Evolutionary conservation across 805 yeast species (phyloP), one percentile per base, ranked within the genome.

Genomic region (Yarrowia yakushimensis): DNA sequence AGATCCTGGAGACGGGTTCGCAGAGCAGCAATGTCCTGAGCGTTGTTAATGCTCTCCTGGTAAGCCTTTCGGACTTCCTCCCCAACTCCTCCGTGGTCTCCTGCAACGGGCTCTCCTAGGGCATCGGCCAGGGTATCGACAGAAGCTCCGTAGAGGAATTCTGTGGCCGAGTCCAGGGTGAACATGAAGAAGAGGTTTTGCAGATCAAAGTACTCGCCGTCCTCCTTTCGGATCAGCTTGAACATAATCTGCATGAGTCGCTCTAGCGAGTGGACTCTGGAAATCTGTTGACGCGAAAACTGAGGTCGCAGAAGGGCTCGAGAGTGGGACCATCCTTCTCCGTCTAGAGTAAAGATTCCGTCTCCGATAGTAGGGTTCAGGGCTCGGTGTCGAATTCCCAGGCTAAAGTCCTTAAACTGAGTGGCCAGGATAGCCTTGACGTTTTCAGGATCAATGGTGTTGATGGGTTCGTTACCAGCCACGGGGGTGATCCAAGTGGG

Each of bases 251-350:
- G 65, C 17, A 68, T 66, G 63, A 74, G 77, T 10, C 25, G 42
- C 13, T 67, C 66, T 15, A 74, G 60, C 25, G 66, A 55, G 3
- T 63, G 65, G 2, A 73, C 64, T 36, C 71, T 70, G 13, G 70
- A 65, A 22, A 74, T 69, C 66, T 73, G 75, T 33, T 70, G 71
- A 2, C 72, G 64, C 34, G 68, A 46, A 64, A 74, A 74, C 65
- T 73, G 75, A 3, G 77, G 77, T 31, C 76, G 67, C 33, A 74
- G 67, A 67, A 74, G 60, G 1, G 73, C 69, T 13, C 77, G 65
- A 11, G 76, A 71, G 55, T 74, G 77, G 43, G 70, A 68, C 78
- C 78, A 74, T 18, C 69, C 71, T 30, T 66, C 67, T n/a, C 75
- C 75, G 48, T 70, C 70, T 33, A 71, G 67, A 2, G 76, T 74